These are phyloP conservation scores for Rhizopogon rudus DNA, from an alignment of 768 basidiomycete species.

Conservation along the genomic window DNA sequence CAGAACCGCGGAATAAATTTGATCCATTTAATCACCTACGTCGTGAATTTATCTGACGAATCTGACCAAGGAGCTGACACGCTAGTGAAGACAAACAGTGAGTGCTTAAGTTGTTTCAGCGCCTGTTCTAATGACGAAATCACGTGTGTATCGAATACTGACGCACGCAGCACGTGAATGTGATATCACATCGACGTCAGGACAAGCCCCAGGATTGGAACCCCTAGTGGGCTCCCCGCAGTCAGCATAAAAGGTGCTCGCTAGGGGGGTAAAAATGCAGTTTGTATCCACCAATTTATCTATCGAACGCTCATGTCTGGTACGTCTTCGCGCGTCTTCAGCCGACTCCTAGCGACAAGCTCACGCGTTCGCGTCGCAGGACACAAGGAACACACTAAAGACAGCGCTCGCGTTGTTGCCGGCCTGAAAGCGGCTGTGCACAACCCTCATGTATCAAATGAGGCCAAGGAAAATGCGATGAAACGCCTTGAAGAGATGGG, in stretches of 20 bases:
- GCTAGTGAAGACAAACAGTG: too few relatives aligned
- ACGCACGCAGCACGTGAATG: background rate
- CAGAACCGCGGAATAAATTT: too few relatives aligned
- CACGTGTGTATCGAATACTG: background rate
- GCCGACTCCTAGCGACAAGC: background rate
- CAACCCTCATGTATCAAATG: constrained; percentile 53
- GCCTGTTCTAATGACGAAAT: too few relatives aligned
- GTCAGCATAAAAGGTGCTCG: background rate
- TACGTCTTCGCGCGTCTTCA: constrained; percentile 6
- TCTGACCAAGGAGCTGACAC: too few relatives aligned
- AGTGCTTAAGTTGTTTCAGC: too few relatives aligned
- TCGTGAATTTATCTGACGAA: too few relatives aligned
- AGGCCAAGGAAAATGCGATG: constrained; percentile 46
- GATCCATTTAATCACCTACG: too few relatives aligned
- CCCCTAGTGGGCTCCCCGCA: background rate
- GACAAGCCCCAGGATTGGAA: too few relatives aligned
- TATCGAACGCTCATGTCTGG: background rate
- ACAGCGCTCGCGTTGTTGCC: constrained; percentile 43
- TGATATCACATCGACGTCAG: constrained; percentile 2
- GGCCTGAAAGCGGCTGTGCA: constrained; percentile 55
- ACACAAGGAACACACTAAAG: constrained; percentile 29
- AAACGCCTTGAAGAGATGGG: constrained; percentile 41
- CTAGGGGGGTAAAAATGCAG: background rate
- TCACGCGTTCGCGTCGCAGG: background rate
- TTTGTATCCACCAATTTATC: background rate